Base-by-base conservation (phyloP, 768 basidiomycete species). In the Hortiboletus flavorubellus region DNA sequence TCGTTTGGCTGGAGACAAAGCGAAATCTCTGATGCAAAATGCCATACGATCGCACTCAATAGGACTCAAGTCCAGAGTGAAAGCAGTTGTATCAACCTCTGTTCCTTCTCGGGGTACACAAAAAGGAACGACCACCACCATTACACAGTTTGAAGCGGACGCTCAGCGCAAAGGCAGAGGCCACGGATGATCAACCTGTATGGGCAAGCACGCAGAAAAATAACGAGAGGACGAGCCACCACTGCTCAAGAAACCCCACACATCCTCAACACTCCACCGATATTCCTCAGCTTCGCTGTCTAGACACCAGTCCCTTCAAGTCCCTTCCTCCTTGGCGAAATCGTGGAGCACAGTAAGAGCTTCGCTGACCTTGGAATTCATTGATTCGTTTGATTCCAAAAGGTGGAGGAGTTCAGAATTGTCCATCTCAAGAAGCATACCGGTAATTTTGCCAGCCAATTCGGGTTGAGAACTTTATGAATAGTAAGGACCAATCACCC, bases 361-460 rank as follows among this genome's bases (percentile, higher is more conserved):
- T 78, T 98, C 96, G 56, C 82, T 84, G 61, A 97, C 89, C 81
- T 99, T 99, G 73, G 79, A 76, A 67, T 83, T 83, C 80, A 99
- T 84, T 41, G 94, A 84, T 10, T 93, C 91, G 21, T 78, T 76
- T 51, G 84, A 76, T 57, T 96, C 93, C 64, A 98, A 75, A 47
- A 99, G 83, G 75, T 91, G 87, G 30, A 98, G 76, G 48, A 99
- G 80, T 75, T 98, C 97, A 46, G 80, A 68, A 76, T 96, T 96
- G 73, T 98, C 95, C 96, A 99, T 98, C 84, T 99, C 95, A 60
- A 98, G 84, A 68, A 98, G 79, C 95, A 98, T 98, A 53, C 93
- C 95, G 42, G 95, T 98, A 72, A 98, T 97, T 82, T 98, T 98
- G 58, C 97, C 97, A 61, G 97, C 94, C 68, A 97, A 78, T 21